Evolutionary conservation across 495 filamentous ascomycete species (phyloP).

Genomic region (Penicillium antarcticum): DNA sequence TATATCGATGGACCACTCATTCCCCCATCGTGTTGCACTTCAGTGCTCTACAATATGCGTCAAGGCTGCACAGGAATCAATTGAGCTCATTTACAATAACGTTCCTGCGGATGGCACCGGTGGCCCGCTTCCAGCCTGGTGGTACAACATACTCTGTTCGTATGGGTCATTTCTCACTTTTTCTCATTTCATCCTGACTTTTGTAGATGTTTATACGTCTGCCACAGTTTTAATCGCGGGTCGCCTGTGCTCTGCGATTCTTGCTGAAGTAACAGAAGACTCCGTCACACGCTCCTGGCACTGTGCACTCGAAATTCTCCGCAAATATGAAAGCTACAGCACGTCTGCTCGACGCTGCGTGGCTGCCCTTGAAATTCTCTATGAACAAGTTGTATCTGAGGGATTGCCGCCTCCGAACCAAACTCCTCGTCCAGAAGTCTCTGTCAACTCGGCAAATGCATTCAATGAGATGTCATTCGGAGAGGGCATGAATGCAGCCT

Average conservation of each 20-base stretch:
- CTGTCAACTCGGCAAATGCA: background rate
- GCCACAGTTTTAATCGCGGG: constrained; percentile 38
- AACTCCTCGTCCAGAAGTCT: background rate
- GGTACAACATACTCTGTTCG: constrained; percentile 41
- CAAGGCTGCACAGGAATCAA: constrained; percentile 34
- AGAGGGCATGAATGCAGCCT: constrained; percentile 26
- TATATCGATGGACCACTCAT: constrained; percentile 27
- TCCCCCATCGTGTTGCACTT: constrained; percentile 34
- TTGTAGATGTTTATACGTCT: constrained; percentile 34
- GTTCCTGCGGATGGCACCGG: constrained; percentile 30
- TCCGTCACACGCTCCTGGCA: constrained; percentile 31
- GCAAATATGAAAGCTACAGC: constrained; percentile 34
- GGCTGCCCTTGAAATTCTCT: constrained; percentile 37
- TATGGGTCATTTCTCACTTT: background rate
- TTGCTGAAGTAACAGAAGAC: constrained; percentile 25
- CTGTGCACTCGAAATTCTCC: constrained; percentile 30
- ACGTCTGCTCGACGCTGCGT: constrained; percentile 35
- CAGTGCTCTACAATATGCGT: constrained; percentile 39
- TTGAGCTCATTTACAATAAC: constrained; percentile 33
- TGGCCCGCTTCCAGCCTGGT: constrained; percentile 39
- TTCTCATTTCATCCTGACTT: background rate
- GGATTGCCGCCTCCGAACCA: constrained; percentile 1
- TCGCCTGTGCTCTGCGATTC: constrained; percentile 28
- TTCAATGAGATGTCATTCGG: constrained; percentile 28
- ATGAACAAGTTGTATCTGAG: constrained; percentile 32